Percentiles rank a stretch among this genome's conserved stretches.
These are phyloP conservation scores for Dictyostelium firmibasis DNA, from an alignment of 78 protist species.

Conservation along the genomic window DNA sequence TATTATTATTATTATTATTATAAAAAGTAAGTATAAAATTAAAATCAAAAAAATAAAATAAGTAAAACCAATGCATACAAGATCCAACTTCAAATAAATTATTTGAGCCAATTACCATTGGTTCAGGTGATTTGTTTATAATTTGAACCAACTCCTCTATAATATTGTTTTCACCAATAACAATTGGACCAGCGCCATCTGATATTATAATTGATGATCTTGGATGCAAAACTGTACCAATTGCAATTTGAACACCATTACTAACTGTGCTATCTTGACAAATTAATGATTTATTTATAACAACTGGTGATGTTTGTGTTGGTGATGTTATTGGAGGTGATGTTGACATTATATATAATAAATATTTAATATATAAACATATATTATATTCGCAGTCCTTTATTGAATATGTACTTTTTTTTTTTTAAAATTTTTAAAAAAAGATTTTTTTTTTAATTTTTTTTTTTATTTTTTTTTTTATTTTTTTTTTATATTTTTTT, in stretches of 20 bases:
- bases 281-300: slow-evolving; percentile 1
- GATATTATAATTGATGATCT: slow-evolving; percentile 30
- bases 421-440: too few relatives aligned
- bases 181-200: slow-evolving; percentile 23
- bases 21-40: neutral
- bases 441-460: neutral
- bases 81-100: slow-evolving; percentile 78
- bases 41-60: neutral
- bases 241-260: slow-evolving; percentile 34
- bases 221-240: slow-evolving; percentile 63
- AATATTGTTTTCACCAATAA: slow-evolving; percentile 61
- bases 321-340: neutral
- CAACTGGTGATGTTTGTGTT: neutral
- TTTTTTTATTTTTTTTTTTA: neutral
- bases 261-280: slow-evolving; percentile 67
- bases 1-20: neutral
- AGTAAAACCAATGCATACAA: neutral
- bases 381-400: too few relatives aligned
- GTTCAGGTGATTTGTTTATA: slow-evolving; percentile 27
- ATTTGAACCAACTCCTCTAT: slow-evolving; percentile 61
- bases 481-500: neutral
- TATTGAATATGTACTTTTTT: too few relatives aligned
- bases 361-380: neutral
- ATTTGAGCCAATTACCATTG: slow-evolving; percentile 47
- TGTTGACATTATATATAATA: neutral